Percentiles rank a stretch among this genome's conserved stretches.
Evolutionary conservation across 306 rosid genomes (phyloP).

Genomic region (Trifolium repens): DNA sequence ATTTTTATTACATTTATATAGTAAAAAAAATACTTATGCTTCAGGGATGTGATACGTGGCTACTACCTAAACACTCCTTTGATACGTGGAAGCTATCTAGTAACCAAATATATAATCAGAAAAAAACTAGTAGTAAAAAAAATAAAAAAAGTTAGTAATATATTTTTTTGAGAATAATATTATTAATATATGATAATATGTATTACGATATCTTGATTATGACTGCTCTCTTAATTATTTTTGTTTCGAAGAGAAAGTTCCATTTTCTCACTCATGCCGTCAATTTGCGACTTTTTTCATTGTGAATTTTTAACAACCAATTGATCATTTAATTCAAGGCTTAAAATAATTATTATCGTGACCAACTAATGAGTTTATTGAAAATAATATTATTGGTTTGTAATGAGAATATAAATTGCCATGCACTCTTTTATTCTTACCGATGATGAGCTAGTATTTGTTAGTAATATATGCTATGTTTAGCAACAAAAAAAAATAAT

Average conservation of each 20-base stretch:
- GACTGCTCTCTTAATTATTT: constrained; percentile 4
- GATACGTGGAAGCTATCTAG: background rate
- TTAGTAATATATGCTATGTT: no score
- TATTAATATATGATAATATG: no score
- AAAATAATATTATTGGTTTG: background rate
- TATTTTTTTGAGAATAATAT: no score
- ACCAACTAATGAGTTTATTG: constrained; percentile 5
- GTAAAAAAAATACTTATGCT: no score
- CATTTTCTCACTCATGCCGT: constrained; percentile 34
- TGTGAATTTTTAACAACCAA: background rate
- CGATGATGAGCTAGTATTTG: no score
- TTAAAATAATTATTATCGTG: background rate
- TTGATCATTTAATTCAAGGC: background rate
- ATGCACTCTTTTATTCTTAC: background rate
- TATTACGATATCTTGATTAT: background rate
- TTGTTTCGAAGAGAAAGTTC: constrained; percentile 24
- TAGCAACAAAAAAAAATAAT: no score
- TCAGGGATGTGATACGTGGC: background rate
- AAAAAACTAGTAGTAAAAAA: no score
- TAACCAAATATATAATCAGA: no score
- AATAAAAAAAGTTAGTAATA: no score
- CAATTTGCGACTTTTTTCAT: constrained; percentile 35
- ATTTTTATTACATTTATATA: no score
- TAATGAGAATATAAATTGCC: background rate
- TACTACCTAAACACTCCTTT: background rate